A percentile compares a stretch with the other conserved stretches of the same genome.
These are phyloP conservation scores for Myxozyma mucilagina DNA, from an alignment of 805 yeast species.

Conservation along the genomic window DNA sequence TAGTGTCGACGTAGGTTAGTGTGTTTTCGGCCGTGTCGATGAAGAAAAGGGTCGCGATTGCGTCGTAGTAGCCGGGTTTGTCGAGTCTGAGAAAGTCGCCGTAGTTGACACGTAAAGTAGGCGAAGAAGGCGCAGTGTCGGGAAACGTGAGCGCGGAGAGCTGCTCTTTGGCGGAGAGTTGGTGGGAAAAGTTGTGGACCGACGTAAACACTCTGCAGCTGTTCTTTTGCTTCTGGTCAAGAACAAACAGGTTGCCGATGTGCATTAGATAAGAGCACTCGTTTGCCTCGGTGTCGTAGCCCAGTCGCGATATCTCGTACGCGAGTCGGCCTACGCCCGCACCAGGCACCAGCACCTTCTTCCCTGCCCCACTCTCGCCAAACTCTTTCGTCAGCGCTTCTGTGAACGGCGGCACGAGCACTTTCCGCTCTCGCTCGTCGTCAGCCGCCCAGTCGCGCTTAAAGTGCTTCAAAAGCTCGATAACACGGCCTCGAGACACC, in stretches of 20 bases:
- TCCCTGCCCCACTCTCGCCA: conserved; percentile 32
- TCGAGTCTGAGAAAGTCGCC: conserved; percentile 66
- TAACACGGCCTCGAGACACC: conserved; percentile 20
- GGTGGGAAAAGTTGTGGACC: conserved; percentile 70
- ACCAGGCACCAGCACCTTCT: conserved; percentile 75
- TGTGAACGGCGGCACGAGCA: conserved; percentile 55
- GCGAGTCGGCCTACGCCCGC: conserved; percentile 83
- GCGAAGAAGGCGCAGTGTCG: conserved; percentile 37
- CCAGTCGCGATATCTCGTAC: conserved; percentile 46
- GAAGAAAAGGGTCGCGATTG: conserved; percentile 60
- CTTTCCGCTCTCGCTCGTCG: conserved; percentile 53
- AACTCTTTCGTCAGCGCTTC: conserved; percentile 44
- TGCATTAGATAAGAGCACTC: conserved; percentile 80
- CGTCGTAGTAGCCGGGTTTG: conserved; percentile 43
- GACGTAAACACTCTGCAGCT: conserved; percentile 40
- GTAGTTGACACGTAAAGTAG: conserved; percentile 35
- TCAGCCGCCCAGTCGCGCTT: conserved; percentile 72
- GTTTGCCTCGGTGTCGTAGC: conserved; percentile 61
- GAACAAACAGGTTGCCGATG: conserved; percentile 46
- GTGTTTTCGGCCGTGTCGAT: conserved; percentile 90
- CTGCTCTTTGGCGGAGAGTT: conserved; percentile 52
- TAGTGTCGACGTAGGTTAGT: conserved; percentile 69
- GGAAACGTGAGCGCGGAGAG: conserved; percentile 47
- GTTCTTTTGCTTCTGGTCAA: conserved; percentile 27
- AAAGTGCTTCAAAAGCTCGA: conserved; percentile 65